Evolutionary conservation across 805 yeast genomes (phyloP).

Genomic region (Maudiozyma turicensis): DNA sequence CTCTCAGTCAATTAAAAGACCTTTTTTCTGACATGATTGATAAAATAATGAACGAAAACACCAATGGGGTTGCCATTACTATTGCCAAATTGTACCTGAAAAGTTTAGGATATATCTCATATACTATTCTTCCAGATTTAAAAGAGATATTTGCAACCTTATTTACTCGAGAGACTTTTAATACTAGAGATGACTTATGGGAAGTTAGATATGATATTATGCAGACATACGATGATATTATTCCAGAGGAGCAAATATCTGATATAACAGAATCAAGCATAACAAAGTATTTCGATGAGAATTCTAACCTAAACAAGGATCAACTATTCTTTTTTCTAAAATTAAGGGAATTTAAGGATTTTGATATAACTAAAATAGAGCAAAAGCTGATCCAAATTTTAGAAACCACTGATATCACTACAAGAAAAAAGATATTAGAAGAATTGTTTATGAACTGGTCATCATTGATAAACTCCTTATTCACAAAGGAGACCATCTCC

Average conservation of each 20-base stretch:
- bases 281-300: neutral
- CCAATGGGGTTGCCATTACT: constrained; percentile 9
- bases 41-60: constrained; percentile 2
- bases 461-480: constrained; percentile 34
- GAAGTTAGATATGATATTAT: constrained; percentile 38
- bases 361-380: constrained; percentile 15
- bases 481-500: constrained; percentile 25
- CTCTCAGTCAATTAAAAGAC: constrained; percentile 36
- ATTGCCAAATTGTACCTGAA: constrained; percentile 27
- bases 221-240: constrained; percentile 37
- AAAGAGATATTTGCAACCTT: constrained; percentile 18
- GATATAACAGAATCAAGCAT: constrained; percentile 1
- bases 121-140: constrained; percentile 17
- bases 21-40: constrained; percentile 18
- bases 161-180: constrained; percentile 12
- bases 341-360: constrained; percentile 36
- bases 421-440: constrained; percentile 8
- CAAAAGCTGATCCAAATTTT: constrained; percentile 22
- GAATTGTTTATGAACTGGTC: constrained; percentile 45
- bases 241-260: constrained; percentile 20
- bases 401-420: constrained; percentile 3
- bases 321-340: constrained; percentile 38
- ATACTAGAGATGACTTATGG: constrained; percentile 30
- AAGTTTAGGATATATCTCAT: constrained; percentile 34
- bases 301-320: constrained; percentile 6